A percentile compares a stretch with the other conserved stretches of the same genome.
phyloP scores from a whole-genome alignment of 805 yeast genomes.

The Yarrowia osloensis region DNA sequence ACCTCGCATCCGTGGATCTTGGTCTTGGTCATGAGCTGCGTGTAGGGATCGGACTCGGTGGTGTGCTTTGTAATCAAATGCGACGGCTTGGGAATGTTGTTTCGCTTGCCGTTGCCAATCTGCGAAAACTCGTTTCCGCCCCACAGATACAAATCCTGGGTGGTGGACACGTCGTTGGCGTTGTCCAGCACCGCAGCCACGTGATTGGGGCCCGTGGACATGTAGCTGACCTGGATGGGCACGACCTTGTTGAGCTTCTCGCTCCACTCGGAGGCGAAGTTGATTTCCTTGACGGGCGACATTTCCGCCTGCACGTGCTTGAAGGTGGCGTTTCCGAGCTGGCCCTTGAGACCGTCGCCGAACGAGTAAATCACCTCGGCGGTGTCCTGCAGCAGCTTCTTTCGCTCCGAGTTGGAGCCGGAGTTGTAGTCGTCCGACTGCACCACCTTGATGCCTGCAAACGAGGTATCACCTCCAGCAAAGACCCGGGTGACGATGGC shows the following conservation, averaged over 20 bases:
- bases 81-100: constrained; percentile 46
- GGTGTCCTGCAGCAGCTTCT: constrained; percentile 6
- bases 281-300: constrained; percentile 53
- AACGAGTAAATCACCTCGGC: constrained; percentile 51
- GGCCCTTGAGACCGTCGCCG: constrained; percentile 87
- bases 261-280: constrained; percentile 55
- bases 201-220: constrained; percentile 70
- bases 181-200: constrained; percentile 59
- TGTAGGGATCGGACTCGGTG: constrained; percentile 9
- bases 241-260: constrained; percentile 49
- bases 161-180: constrained; percentile 38
- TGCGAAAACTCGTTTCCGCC: constrained; percentile 86
- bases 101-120: constrained; percentile 76
- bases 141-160: constrained; percentile 65
- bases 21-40: constrained; percentile 24
- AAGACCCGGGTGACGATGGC: constrained; percentile 46
- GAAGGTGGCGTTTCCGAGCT: constrained; percentile 76
- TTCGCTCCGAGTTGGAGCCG: background rate
- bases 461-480: constrained; percentile 73
- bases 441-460: constrained; percentile 44
- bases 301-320: constrained; percentile 75
- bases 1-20: constrained; percentile 39
- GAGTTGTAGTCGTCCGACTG: constrained; percentile 39
- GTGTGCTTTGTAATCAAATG: constrained; percentile 17
- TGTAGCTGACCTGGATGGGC: constrained; percentile 51